These are phyloP conservation scores for Plasmodium vivax DNA, from an alignment of 169 alveolate genomes.

Conservation along the genomic window DNA sequence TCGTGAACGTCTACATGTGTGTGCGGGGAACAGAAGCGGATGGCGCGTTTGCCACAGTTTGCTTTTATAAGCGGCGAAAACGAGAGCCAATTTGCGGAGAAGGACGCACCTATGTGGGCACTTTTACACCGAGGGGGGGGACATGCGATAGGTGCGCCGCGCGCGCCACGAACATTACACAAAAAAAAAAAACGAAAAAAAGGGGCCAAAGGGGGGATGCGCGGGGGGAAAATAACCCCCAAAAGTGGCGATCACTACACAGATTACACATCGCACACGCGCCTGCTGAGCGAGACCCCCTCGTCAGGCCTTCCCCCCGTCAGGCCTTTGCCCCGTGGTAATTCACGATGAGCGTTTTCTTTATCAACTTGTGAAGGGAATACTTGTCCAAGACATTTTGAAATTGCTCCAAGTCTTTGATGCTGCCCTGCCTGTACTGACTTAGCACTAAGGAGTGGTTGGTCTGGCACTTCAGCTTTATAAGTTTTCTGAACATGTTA, in stretches of 20 bases:
- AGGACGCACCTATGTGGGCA: background rate
- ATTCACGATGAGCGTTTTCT: slow-evolving; percentile 31
- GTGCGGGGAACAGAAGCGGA: background rate
- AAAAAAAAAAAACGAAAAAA: slow-evolving; percentile 8
- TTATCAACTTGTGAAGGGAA: slow-evolving; percentile 52
- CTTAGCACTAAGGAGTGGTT: slow-evolving; percentile 26
- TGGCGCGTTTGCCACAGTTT: background rate
- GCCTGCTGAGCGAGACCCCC: background rate
- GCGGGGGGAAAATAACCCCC: background rate
- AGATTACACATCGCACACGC: background rate
- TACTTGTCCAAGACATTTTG: slow-evolving; percentile 40
- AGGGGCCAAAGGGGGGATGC: background rate
- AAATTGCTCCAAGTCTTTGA: slow-evolving; percentile 44
- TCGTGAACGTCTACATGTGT: background rate
- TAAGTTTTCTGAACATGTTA: slow-evolving; percentile 75
- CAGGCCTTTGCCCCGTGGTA: background rate
- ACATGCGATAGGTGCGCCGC: background rate
- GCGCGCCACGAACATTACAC: background rate
- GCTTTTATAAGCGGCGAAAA: background rate
- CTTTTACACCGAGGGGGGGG: background rate
- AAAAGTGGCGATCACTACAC: background rate
- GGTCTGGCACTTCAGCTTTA: slow-evolving; percentile 76
- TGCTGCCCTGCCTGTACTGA: slow-evolving; percentile 48
- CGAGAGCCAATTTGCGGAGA: background rate
- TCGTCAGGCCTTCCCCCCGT: background rate